Base-by-base conservation (phyloP, 2,329 filamentous ascomycete genomes). In the Byssothecium circinans region DNA sequence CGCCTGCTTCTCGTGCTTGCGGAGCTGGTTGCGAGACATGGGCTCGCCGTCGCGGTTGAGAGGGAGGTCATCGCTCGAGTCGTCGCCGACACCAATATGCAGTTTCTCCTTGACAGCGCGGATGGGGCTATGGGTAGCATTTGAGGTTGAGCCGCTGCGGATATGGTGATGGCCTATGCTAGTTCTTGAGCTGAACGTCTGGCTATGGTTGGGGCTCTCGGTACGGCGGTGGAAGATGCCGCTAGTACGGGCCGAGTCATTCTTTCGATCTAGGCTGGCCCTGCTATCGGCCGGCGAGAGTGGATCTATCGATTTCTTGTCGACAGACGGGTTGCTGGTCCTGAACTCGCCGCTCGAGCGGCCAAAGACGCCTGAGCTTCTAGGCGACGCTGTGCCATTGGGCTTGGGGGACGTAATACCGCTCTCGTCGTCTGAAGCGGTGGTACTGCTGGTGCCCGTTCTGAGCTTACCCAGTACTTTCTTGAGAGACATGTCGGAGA, bases 31-130 rank as follows among this genome's bases (percentile, higher is more conserved):
- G 48, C 70, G 71, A 52, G 75, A 78, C 70, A 78, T 73, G 38
- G 70, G 69, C 61, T 78, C 75, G 43, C 75, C 77, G 19, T 78
- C 74, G 37, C 75, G 68, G 62, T 78, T 78, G 54, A 79, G 67
- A 15, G 75, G 75, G 8, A 52, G 37, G 36, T 68, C 64, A 8
- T 69, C 68, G 49, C 63, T 67, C 19, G 64, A 68, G 18, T 65
- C 65, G 50, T 58, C 57, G 25, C 60, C 57, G 30, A 60, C 53
- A 41, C 59, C 66, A 43, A 74, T 58, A 52, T 69, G 67, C 25
- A 74, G 63, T 59, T 71, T 73, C 57, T 72, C 69, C 49, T 68
- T 71, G 53, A 74, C 60, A 8, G 62, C 64, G 6, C 70, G 64
- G 45, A 74, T 69, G 25, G 72, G 72, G 54, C 68, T 71, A 54